Percentiles rank a stretch among this genome's conserved stretches.
These are phyloP conservation scores for Xylaria sp. DNA, from an alignment of 2,329 filamentous ascomycete genomes.

Conservation along the genomic window DNA sequence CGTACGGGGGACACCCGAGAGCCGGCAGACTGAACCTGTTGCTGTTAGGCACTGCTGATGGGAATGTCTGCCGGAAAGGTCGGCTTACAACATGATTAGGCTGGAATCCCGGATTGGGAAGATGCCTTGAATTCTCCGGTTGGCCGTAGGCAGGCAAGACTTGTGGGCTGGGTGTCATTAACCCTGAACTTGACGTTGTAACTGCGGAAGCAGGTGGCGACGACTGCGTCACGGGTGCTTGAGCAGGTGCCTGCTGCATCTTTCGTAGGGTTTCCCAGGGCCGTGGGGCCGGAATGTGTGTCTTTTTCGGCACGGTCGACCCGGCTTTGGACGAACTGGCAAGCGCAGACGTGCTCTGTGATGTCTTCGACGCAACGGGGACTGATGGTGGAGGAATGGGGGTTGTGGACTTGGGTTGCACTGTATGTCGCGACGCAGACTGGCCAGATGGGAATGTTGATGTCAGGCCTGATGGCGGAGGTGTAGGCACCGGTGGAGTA, in stretches of 20 bases:
- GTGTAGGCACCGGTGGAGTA: conserved; percentile 14
- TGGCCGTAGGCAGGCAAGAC: conserved; percentile 26
- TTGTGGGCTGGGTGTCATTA: conserved; percentile 24
- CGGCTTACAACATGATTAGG: conserved; percentile 52
- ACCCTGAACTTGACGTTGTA: conserved; percentile 12
- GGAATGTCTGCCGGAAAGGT: conserved; percentile 47
- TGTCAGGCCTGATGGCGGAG: conserved; percentile 7
- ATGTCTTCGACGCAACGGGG: conserved; percentile 9
- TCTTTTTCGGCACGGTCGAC: conserved; percentile 41
- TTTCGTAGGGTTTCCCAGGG: conserved; percentile 50
- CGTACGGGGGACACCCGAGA: conserved; percentile 39
- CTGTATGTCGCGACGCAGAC: conserved; percentile 11
- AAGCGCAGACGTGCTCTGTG: conserved; percentile 17
- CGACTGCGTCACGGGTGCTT: conserved; percentile 21
- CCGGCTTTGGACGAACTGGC: conserved; percentile 28
- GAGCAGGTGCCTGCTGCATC: conserved; percentile 37
- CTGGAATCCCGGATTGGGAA: conserved; percentile 42
- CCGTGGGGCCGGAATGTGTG: conserved; percentile 48
- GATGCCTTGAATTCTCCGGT: conserved; percentile 37
- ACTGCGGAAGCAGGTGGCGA: conserved; percentile 6
- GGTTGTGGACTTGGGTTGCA: conserved; percentile 30
- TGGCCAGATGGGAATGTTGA: conserved; percentile 23
- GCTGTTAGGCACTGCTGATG: conserved; percentile 51
- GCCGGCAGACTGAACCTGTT: conserved; percentile 45
- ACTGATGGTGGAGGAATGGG: conserved; percentile 34